A percentile compares a stretch with the other conserved stretches of the same genome.
Evolutionary conservation across 2,329 filamentous ascomycete genomes (phyloP).

Genomic region (Trichoderma endophyticum): DNA sequence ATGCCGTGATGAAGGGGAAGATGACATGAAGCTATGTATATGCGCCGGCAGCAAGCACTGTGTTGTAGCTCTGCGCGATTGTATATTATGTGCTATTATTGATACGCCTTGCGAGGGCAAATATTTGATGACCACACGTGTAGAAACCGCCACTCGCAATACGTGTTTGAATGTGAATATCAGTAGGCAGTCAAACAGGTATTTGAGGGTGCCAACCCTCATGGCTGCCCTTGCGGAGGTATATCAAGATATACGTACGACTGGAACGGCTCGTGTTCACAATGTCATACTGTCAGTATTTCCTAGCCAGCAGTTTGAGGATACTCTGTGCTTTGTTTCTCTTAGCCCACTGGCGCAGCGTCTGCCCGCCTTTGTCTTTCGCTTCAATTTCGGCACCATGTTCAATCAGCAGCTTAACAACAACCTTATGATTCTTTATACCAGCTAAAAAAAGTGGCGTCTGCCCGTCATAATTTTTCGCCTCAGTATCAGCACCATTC

Average conservation of each 20-base stretch:
- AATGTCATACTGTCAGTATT: not conserved
- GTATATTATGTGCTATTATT: slow-evolving; percentile 36
- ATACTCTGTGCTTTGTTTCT: not conserved
- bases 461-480: too few species aligned
- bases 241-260: not conserved
- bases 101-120: slow-evolving; percentile 17
- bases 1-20: slow-evolving; percentile 10
- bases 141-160: not conserved
- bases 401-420: not conserved
- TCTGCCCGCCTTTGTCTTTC: not conserved
- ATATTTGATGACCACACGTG: not conserved
- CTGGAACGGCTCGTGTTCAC: not conserved
- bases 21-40: slow-evolving; percentile 20
- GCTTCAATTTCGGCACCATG: not conserved
- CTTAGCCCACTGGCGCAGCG: accelerated
- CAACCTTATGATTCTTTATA: too few species aligned
- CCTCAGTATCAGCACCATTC: too few species aligned
- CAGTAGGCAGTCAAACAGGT: too few species aligned
- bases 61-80: slow-evolving; percentile 30
- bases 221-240: not conserved
- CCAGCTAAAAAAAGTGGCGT: too few species aligned
- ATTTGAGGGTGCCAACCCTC: too few species aligned
- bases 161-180: not conserved
- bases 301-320: accelerated
- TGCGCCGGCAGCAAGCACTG: slow-evolving; percentile 27